Conservation (phyloP, 2,329 filamentous ascomycete genomes). For the Alternaria triticimaculans region DNA sequence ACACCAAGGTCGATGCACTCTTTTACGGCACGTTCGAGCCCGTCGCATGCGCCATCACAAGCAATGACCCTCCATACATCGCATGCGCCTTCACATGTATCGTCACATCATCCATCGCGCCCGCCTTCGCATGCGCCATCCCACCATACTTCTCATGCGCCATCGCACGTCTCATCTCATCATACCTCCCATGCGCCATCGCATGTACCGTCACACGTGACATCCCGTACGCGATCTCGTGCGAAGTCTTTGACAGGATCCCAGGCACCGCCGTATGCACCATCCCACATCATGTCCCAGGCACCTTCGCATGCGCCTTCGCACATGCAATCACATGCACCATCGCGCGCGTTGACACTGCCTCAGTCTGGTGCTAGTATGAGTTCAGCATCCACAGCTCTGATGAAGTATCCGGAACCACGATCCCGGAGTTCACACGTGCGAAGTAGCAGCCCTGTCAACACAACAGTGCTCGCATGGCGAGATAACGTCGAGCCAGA, state of each 20-base stretch:
- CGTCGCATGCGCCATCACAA: slow-evolving; percentile 2
- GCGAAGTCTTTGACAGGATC: neutral
- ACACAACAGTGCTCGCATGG: slow-evolving; percentile 34
- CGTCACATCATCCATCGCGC: neutral
- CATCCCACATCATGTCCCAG: neutral
- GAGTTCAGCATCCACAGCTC: slow-evolving; percentile 30
- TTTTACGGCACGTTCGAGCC: slow-evolving; percentile 11
- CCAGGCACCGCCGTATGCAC: neutral
- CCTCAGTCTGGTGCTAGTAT: slow-evolving; percentile 16
- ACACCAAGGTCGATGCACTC: slow-evolving; percentile 25
- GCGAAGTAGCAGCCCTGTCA: slow-evolving; percentile 28
- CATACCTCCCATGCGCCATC: neutral
- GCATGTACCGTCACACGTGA: neutral
- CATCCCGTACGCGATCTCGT: neutral
- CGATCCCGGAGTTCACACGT: neutral
- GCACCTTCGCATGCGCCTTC: neutral
- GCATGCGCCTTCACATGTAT: neutral
- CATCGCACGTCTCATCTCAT: slow-evolving; percentile 5
- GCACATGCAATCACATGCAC: slow-evolving; percentile 16
- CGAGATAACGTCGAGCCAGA: slow-evolving; percentile 24
- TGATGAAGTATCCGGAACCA: slow-evolving; percentile 31
- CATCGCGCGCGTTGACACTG: slow-evolving; percentile 18
- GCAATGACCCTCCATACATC: slow-evolving; percentile 1
- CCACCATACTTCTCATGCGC: neutral
- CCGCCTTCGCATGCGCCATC: slow-evolving; percentile 4